Conservation (phyloP, 345 rosid genomes). For the Eucalyptus paniculata region DNA sequence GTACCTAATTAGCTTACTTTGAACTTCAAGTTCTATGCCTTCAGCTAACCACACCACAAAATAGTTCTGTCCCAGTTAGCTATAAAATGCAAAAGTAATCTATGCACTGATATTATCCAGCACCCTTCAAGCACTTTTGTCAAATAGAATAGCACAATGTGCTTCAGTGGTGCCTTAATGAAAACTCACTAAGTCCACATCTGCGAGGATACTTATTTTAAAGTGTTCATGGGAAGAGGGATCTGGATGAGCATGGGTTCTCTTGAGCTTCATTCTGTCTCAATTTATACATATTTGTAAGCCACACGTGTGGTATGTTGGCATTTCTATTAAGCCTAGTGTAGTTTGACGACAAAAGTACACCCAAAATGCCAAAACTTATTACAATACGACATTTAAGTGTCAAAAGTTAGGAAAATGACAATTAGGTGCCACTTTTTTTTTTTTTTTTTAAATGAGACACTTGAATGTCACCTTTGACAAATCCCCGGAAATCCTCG, state of each 20-base stretch:
- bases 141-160: neutral
- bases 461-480: too few relatives aligned
- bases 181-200: neutral
- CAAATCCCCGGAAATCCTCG: too few relatives aligned
- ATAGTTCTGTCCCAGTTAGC: neutral
- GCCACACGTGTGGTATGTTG: neutral
- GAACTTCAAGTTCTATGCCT: neutral
- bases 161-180: neutral
- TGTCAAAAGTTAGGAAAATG: too few relatives aligned
- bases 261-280: neutral
- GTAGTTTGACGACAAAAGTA: neutral
- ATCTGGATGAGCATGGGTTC: neutral
- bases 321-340: neutral
- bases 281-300: neutral
- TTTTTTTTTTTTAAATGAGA: too few relatives aligned
- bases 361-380: too few relatives aligned
- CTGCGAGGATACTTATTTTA: neutral
- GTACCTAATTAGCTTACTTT: neutral
- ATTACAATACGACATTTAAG: too few relatives aligned
- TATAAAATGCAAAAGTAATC: neutral
- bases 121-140: neutral
- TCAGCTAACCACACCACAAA: neutral
- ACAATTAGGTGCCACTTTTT: fast-evolving
- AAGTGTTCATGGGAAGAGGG: neutral
- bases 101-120: neutral